Conservation (phyloP, 768 basidiomycete genomes). For the Leccinellum luteum region DNA sequence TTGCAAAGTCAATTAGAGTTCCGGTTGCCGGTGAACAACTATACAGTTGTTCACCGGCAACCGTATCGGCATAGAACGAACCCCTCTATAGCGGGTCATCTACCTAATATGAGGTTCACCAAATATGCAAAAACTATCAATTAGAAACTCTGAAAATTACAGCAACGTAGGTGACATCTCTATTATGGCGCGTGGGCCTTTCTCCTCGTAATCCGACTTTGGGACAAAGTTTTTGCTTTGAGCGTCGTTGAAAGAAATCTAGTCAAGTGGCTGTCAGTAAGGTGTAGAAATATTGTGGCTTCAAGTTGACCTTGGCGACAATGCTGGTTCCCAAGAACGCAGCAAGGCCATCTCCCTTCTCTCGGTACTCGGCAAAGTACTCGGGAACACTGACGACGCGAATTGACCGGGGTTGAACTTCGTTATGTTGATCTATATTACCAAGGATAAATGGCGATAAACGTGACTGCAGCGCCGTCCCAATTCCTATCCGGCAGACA, state of each 20-base stretch:
- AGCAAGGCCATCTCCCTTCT: constrained; percentile 77
- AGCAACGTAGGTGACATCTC: constrained; percentile 75
- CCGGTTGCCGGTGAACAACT: constrained; percentile 18
- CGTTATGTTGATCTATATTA: constrained; percentile 62
- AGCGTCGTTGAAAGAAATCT: constrained; percentile 76
- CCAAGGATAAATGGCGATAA: constrained; percentile 60
- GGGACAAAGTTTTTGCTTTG: constrained; percentile 70
- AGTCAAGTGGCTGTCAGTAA: not conserved
- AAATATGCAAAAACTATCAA: not conserved
- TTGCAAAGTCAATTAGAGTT: constrained; percentile 14
- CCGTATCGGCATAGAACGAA: not conserved
- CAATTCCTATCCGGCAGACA: constrained; percentile 46
- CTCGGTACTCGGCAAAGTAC: constrained; percentile 88
- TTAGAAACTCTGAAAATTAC: constrained; percentile 31
- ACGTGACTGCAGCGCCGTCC: constrained; percentile 67
- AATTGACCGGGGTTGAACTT: constrained; percentile 67
- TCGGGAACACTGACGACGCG: constrained; percentile 73
- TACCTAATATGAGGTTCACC: not conserved
- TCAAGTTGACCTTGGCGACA: constrained; percentile 66
- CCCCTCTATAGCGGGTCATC: not conserved
- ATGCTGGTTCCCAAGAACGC: constrained; percentile 82
- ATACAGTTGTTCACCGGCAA: constrained; percentile 26
- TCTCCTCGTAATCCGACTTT: constrained; percentile 71
- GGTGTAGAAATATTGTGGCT: not conserved
- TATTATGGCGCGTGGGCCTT: constrained; percentile 72